phyloP scores from a whole-genome alignment of 1,284 basidiomycete genomes.

The Fomitiporia mediterranea region DNA sequence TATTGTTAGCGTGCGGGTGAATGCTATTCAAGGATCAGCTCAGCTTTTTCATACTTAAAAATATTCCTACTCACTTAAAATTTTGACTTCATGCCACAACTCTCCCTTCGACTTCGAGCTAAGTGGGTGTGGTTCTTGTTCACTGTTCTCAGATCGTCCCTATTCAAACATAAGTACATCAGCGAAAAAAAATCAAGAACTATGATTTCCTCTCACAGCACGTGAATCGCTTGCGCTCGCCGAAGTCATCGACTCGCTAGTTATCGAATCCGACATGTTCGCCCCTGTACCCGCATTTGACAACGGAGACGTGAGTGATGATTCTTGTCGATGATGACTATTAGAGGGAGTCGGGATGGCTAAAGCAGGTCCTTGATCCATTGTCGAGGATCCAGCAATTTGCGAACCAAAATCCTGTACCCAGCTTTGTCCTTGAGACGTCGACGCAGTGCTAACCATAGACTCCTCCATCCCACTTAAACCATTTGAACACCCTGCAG shows the following conservation, averaged over 20 bases:
- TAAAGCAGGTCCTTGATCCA: slow-evolving; percentile 10
- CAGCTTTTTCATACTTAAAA: neutral
- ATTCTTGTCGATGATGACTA: slow-evolving; percentile 3
- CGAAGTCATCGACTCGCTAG: slow-evolving; percentile 21
- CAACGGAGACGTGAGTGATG: slow-evolving; percentile 17
- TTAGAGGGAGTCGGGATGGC: slow-evolving; percentile 15
- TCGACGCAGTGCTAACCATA: slow-evolving; percentile 18
- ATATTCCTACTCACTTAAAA: slow-evolving; percentile 52
- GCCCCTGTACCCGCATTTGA: slow-evolving; percentile 18
- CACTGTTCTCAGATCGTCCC: slow-evolving; percentile 9
- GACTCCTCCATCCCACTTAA: slow-evolving; percentile 8
- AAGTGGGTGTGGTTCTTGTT: slow-evolving; percentile 31
- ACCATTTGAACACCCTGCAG: neutral
- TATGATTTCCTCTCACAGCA: slow-evolving; percentile 17
- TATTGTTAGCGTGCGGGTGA: slow-evolving; percentile 82
- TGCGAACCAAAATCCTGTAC: slow-evolving; percentile 39
- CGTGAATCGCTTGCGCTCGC: slow-evolving; percentile 18
- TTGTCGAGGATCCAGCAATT: slow-evolving; percentile 12
- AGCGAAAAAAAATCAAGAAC: too few species aligned
- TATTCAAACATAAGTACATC: neutral
- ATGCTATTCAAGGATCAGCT: slow-evolving; percentile 44
- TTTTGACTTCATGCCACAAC: slow-evolving; percentile 81
- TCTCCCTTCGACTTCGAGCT: slow-evolving; percentile 55
- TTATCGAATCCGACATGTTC: slow-evolving; percentile 37
- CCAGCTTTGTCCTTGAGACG: slow-evolving; percentile 44